A percentile compares a stretch with the other conserved stretches of the same genome.
Evolutionary conservation across 2,329 filamentous ascomycete genomes (phyloP).

Genomic region (Ophiostoma ips): DNA sequence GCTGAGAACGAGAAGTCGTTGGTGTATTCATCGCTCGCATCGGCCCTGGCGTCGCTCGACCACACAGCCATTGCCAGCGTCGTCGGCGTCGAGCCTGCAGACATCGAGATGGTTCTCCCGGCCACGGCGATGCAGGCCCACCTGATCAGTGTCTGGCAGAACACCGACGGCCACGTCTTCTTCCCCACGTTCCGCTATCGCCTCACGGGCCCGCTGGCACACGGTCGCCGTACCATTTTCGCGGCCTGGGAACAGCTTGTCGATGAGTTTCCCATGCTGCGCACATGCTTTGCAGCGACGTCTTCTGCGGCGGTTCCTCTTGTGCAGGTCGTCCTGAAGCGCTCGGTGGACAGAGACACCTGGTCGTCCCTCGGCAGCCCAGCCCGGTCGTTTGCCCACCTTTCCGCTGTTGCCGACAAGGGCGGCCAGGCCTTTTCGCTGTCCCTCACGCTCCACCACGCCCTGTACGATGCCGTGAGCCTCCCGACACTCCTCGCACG

Average conservation of each 20-base stretch:
- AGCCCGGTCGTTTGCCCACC: background rate
- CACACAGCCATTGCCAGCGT: slow-evolving; percentile 4
- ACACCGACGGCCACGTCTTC: slow-evolving; percentile 52
- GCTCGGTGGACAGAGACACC: slow-evolving; percentile 1
- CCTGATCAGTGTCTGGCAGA: slow-evolving; percentile 66
- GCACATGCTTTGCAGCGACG: slow-evolving; percentile 32
- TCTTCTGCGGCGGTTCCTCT: slow-evolving; percentile 34
- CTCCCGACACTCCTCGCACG: slow-evolving; percentile 46
- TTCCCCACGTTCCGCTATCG: slow-evolving; percentile 57
- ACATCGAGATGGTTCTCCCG: slow-evolving; percentile 48
- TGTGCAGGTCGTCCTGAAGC: slow-evolving; percentile 46
- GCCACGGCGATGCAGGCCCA: slow-evolving; percentile 66
- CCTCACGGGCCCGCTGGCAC: slow-evolving; percentile 18
- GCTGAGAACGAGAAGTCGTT: no score
- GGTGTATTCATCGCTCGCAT: background rate
- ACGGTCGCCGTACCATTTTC: slow-evolving; percentile 27
- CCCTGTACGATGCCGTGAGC: slow-evolving; percentile 76
- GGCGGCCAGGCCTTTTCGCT: slow-evolving; percentile 16
- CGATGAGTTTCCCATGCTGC: slow-evolving; percentile 45
- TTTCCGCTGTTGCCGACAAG: background rate
- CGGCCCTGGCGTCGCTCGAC: background rate
- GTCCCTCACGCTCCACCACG: slow-evolving; percentile 61
- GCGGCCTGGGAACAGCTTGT: slow-evolving; percentile 49
- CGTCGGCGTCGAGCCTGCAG: slow-evolving; percentile 25
- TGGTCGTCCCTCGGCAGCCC: slow-evolving; percentile 6